Evolutionary conservation across 768 basidiomycete genomes (phyloP).

Genomic region (Atractiella rhizophila): DNA sequence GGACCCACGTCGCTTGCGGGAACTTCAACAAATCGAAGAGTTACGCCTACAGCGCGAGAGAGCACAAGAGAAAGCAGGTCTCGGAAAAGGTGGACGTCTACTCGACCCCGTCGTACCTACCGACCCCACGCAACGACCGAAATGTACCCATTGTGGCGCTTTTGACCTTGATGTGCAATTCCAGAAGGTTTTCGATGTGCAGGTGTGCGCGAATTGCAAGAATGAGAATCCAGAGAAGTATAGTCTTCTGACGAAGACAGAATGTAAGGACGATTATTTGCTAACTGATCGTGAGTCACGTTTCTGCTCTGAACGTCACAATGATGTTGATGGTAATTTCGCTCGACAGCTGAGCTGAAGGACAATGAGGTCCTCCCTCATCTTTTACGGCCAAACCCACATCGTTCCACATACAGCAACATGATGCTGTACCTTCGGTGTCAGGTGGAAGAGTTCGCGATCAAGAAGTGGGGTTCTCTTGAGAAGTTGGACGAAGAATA

Average conservation of each 20-base stretch:
- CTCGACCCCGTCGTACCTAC: slow-evolving; percentile 7
- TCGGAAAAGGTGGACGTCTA: no score
- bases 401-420: slow-evolving; percentile 82
- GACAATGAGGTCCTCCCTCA: slow-evolving; percentile 83
- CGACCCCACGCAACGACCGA: slow-evolving; percentile 36
- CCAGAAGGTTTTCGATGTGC: slow-evolving; percentile 52
- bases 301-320: not conserved
- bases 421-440: slow-evolving; percentile 94
- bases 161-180: slow-evolving; percentile 65
- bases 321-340: not conserved
- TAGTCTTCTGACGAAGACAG: slow-evolving; percentile 85
- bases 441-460: slow-evolving; percentile 90
- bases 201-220: slow-evolving; percentile 75
- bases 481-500: slow-evolving; percentile 77
- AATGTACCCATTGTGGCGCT: slow-evolving; percentile 63
- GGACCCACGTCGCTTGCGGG: slow-evolving; percentile 42
- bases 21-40: slow-evolving; percentile 49
- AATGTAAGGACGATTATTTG: slow-evolving; percentile 95
- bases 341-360: slow-evolving; percentile 58
- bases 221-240: slow-evolving; percentile 75
- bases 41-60: slow-evolving; percentile 25
- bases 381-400: slow-evolving; percentile 76
- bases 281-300: slow-evolving; percentile 52
- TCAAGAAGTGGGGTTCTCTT: slow-evolving; percentile 81
- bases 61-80: slow-evolving; percentile 10